Conservation (phyloP, 495 filamentous ascomycete species). For the Tetracladium setigerum region DNA sequence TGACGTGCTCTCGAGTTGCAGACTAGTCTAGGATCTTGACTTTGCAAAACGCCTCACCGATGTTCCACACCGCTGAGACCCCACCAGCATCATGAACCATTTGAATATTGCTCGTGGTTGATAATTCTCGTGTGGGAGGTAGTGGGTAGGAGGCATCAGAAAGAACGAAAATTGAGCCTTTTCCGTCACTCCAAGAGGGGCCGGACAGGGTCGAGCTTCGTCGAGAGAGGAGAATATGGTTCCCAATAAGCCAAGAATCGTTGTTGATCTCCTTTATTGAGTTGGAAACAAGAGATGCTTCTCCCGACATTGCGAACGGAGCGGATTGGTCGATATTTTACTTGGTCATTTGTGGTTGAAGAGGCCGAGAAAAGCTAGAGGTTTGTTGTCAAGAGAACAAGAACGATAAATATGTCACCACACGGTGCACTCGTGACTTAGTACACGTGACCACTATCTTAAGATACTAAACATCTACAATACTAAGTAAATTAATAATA, state of each 20-base stretch:
- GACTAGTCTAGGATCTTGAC: slow-evolving; percentile 5
- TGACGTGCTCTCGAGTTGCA: slow-evolving; percentile 18
- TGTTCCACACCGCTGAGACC: slow-evolving; percentile 12
- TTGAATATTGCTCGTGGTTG: slow-evolving; percentile 1
- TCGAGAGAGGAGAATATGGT: slow-evolving; percentile 9
- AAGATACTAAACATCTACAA: too few species aligned
- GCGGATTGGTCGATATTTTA: too few species aligned
- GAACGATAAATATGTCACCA: too few species aligned
- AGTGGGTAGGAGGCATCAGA: slow-evolving; percentile 5
- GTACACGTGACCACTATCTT: too few species aligned
- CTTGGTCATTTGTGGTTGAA: too few species aligned
- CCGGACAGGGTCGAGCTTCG: slow-evolving; percentile 1
- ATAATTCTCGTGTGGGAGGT: slow-evolving; percentile 11
- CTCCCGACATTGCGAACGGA: too few species aligned
- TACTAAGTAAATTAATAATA: too few species aligned
- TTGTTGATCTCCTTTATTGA: slow-evolving; percentile 14
- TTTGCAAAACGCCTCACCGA: slow-evolving; percentile 15
- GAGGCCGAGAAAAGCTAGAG: too few species aligned
- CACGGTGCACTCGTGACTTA: too few species aligned
- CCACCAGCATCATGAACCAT: slow-evolving; percentile 15
- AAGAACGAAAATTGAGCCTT: slow-evolving; percentile 13
- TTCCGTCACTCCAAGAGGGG: slow-evolving; percentile 9
- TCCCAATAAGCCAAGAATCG: slow-evolving; percentile 11
- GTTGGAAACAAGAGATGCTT: slow-evolving; percentile 1
- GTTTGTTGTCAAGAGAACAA: too few species aligned